Conservation (phyloP, 2,329 filamentous ascomycete genomes). For the Diplocarpon rosae region DNA sequence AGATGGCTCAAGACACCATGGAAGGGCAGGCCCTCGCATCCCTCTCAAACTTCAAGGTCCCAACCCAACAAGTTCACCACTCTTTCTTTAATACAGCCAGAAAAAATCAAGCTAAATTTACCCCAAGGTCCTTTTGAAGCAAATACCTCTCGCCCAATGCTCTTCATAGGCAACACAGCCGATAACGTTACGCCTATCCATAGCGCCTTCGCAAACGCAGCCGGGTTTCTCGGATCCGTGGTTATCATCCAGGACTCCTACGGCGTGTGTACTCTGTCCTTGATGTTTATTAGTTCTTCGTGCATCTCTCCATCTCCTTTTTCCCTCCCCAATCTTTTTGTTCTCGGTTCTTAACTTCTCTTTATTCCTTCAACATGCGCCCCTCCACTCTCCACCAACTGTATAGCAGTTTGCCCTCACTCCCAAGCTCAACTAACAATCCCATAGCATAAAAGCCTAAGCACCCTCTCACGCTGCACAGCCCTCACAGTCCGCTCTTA, state of each 20-base stretch:
- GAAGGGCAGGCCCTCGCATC: no score
- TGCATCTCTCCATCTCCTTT: no score
- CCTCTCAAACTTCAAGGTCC: no score
- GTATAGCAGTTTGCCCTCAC: not conserved
- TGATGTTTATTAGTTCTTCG: no score
- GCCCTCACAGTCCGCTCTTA: constrained; percentile 27
- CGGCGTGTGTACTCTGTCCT: constrained; percentile 28
- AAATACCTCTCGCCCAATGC: constrained; percentile 28
- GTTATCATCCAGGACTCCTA: constrained; percentile 40
- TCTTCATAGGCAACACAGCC: constrained; percentile 29
- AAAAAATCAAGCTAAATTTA: not conserved
- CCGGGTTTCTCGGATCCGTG: constrained; percentile 34
- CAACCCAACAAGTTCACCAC: no score
- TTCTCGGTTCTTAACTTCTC: not conserved
- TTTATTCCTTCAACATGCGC: not conserved
- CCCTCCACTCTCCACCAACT: not conserved
- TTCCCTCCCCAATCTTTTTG: not conserved
- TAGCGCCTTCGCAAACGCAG: constrained; percentile 26
- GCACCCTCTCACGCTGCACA: constrained; percentile 29
- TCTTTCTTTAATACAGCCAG: not conserved
- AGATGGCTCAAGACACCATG: not conserved
- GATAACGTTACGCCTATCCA: constrained; percentile 29
- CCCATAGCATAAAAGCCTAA: constrained; percentile 36
- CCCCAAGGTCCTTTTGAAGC: constrained; percentile 25
- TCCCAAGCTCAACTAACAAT: not conserved